Conservation (phyloP, 1,284 basidiomycete genomes). For the Hymenochaete sp. region DNA sequence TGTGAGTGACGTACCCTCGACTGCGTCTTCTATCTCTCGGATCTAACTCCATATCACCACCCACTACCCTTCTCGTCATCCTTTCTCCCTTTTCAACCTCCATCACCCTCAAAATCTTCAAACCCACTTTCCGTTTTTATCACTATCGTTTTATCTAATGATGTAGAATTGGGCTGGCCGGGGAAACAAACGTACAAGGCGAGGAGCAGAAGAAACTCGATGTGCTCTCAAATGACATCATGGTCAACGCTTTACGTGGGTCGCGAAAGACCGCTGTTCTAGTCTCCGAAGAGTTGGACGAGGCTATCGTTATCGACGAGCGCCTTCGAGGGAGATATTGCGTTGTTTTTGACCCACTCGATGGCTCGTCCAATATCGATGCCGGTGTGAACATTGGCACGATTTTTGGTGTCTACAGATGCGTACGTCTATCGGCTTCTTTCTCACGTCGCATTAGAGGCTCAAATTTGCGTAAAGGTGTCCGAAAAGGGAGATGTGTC, state of each 20-base stretch:
- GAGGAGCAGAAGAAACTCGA: constrained; percentile 99
- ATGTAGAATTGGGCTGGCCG: constrained; percentile 83
- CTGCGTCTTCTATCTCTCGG: background rate
- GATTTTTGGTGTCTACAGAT: constrained; percentile 96
- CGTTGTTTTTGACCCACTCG: constrained; percentile 97
- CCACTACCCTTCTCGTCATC: background rate
- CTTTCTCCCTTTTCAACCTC: constrained; percentile 1
- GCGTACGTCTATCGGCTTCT: constrained; percentile 43
- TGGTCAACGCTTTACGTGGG: constrained; percentile 92
- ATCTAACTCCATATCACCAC: background rate
- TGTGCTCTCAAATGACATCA: constrained; percentile 97
- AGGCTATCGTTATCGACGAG: constrained; percentile 85
- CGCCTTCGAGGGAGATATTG: constrained; percentile 79
- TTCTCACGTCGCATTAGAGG: too few species aligned
- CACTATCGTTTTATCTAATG: too few species aligned
- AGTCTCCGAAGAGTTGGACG: constrained; percentile 93
- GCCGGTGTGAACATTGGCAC: constrained; percentile 99
- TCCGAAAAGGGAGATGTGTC: constrained; percentile 49
- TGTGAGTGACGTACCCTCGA: constrained; percentile 46
- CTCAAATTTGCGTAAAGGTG: background rate
- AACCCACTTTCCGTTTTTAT: background rate
- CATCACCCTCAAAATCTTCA: background rate
- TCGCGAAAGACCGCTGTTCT: constrained; percentile 95
- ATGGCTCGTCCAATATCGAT: constrained; percentile 98
- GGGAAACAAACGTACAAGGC: constrained; percentile 94